Evolutionary conservation across 225 moss, liverwort and hornwort genomes (phyloP), one percentile per base, ranked within the genome.

Genomic region (Marchantia polymorpha): DNA sequence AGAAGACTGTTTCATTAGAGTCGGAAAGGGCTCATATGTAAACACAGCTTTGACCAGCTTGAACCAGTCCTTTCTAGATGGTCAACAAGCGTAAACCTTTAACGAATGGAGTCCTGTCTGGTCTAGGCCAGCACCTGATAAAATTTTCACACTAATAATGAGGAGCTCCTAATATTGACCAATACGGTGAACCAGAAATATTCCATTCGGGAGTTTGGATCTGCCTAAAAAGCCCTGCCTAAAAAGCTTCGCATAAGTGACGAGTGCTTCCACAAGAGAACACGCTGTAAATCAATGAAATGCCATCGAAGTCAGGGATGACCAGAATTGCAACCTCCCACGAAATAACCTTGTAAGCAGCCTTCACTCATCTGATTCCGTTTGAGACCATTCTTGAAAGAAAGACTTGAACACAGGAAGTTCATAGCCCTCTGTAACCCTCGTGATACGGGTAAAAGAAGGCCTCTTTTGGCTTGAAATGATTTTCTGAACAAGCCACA

Each of bases 371-470:
- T 78, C 29, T 47, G 51, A 52, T 1, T 77, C 77, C 30, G 47
- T 50, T 0, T 79, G 25, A 15, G 78, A 29, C 78, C 78, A 79
- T 39, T 79, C 78, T 31, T 79, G 69, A 55, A 79, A 79, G 53
- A 53, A 53, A 16, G 67, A 69, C 69, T 79, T 79, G 78, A 79
- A 79, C 2, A 52, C 48, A 27, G 78, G 10, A 22, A 69, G 68
- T 17, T 79, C 78, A 20, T 30, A 55, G 30, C 54, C 78, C 52
- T 79, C 78, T 7, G 69, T 68, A 8, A 79, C 50, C n/a, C 78
- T 68, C 15, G 78, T 79, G 31, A 79, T n/a, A 14, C 69, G 68
- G 6, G 78, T 79, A 22, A 14, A 54, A 17, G 78, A 70, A 12
- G 78, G 69, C 29, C 39, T 68, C 11, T 26, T 69, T 27, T 69